Base-by-base conservation (phyloP, 768 basidiomycete species). In the Cystobasidium tubakii region DNA sequence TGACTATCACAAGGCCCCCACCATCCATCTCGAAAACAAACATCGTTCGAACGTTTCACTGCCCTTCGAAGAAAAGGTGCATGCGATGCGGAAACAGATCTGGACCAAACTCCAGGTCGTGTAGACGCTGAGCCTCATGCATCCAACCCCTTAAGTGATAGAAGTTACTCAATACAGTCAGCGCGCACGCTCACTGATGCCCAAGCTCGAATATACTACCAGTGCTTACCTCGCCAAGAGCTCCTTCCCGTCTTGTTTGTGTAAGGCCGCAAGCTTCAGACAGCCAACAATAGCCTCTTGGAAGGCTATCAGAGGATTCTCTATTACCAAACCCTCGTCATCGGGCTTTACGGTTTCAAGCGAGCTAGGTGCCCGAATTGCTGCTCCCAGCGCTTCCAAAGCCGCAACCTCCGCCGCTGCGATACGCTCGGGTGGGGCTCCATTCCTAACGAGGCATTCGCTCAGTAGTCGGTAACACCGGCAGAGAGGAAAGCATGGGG, bases 101-200 rank as follows among this genome's bases (percentile, higher is more conserved):
- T 2, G 63, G 63, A 4, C 63, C 63, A 27, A 36, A 65, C 25
- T 65, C 63, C 9, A 36, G 31, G 36, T 43, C 33, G 43, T 65
- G 63, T n/a, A 65, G 23, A 12, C 36, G 34, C 13, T 15, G 33
- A 25, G 63, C 34, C 23, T 65, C 39, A 1, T 10, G 25, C 29
- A 39, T 13, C 63, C 63, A 65, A 15, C 33, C 63, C 15, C 63
- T 65, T 6, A 6, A 6, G 15, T 39, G 39, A 39, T 15, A 39
- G 39, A 15, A 39, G 25, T 57, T 7, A n/a, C 7, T 7, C n/a
- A 7, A 57, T 7, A 57, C 31, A 31, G 23, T 57, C 54, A 23
- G 31, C 54, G 12, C n/a, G 23, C 23, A n/a, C n/a, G n/a, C n/a
- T n/a, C n/a, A n/a, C n/a, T n/a, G n/a, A n/a, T n/a, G n/a, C n/a